Conservation (phyloP, 2,329 filamentous ascomycete genomes). For the Penicillium sp. region DNA sequence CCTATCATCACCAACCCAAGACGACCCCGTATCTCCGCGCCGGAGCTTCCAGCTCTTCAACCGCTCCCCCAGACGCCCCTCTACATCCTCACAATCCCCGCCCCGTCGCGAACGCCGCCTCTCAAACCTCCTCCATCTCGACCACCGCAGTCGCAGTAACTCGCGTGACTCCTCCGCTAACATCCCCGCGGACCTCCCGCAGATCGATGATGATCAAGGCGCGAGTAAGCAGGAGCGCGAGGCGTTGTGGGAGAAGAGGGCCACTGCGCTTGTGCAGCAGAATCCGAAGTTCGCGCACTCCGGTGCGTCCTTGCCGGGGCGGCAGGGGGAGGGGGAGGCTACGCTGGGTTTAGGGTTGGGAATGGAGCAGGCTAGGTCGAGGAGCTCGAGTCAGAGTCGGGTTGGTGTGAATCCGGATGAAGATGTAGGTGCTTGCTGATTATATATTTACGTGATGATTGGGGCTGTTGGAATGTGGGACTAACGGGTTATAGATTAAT, state of each 20-base stretch:
- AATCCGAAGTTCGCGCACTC: slow-evolving; percentile 46
- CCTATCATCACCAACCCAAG: slow-evolving; percentile 5
- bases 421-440: slow-evolving; percentile 32
- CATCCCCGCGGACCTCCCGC: slow-evolving; percentile 76
- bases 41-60: slow-evolving; percentile 36
- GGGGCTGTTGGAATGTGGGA: not conserved
- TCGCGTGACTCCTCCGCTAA: slow-evolving; percentile 55
- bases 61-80: slow-evolving; percentile 26
- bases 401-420: slow-evolving; percentile 29
- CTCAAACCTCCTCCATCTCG: slow-evolving; percentile 36
- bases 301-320: slow-evolving; percentile 26
- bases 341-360: not conserved
- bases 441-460: not conserved
- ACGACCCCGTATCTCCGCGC: slow-evolving; percentile 30
- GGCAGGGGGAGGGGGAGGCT: not conserved
- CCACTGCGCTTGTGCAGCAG: slow-evolving; percentile 75
- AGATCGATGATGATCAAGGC: slow-evolving; percentile 56
- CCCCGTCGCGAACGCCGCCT: slow-evolving; percentile 33
- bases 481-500: slow-evolving; percentile 45
- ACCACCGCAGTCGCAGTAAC: slow-evolving; percentile 32
- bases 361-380: slow-evolving; percentile 16
- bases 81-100: slow-evolving; percentile 27
- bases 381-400: slow-evolving; percentile 34
- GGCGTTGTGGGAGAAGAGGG: slow-evolving; percentile 86
- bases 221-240: slow-evolving; percentile 55